These are phyloP conservation scores for Ascosphaera acerosa DNA, from an alignment of 2,329 filamentous ascomycete species.

Conservation along the genomic window DNA sequence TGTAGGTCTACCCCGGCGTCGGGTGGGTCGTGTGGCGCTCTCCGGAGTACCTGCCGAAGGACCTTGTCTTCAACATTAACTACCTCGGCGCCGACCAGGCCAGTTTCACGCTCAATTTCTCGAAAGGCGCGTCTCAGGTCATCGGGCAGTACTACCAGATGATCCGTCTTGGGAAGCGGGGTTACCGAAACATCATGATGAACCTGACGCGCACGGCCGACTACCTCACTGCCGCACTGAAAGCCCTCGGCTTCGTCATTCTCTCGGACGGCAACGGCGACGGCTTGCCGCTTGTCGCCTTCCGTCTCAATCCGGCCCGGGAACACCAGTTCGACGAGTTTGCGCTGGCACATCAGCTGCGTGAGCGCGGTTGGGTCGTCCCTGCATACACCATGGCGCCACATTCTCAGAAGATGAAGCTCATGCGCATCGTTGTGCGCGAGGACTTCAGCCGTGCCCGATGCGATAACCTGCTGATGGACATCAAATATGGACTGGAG, in stretches of 20 bases:
- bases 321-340: constrained; percentile 44
- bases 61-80: constrained; percentile 98
- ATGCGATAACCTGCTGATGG: constrained; percentile 51
- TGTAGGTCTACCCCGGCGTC: constrained; percentile 59
- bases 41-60: constrained; percentile 59
- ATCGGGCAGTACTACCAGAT: constrained; percentile 96
- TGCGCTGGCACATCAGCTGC: constrained; percentile 57
- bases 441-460: constrained; percentile 72
- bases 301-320: constrained; percentile 39
- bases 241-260: constrained; percentile 58
- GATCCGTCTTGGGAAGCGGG: constrained; percentile 77
- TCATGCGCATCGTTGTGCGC: constrained; percentile 76
- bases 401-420: constrained; percentile 56
- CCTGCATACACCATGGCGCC: constrained; percentile 96
- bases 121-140: constrained; percentile 78
- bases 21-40: constrained; percentile 84
- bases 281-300: constrained; percentile 74
- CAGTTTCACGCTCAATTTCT: constrained; percentile 94
- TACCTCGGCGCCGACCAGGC: constrained; percentile 89
- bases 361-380: constrained; percentile 74
- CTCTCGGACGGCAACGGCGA: constrained; percentile 56
- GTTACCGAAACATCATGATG: constrained; percentile 79
- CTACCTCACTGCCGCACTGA: constrained; percentile 51
- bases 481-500: constrained; percentile 53
- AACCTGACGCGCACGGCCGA: constrained; percentile 80